phyloP scores from a whole-genome alignment of 257 asterid genomes.

The Coffea canephora region DNA sequence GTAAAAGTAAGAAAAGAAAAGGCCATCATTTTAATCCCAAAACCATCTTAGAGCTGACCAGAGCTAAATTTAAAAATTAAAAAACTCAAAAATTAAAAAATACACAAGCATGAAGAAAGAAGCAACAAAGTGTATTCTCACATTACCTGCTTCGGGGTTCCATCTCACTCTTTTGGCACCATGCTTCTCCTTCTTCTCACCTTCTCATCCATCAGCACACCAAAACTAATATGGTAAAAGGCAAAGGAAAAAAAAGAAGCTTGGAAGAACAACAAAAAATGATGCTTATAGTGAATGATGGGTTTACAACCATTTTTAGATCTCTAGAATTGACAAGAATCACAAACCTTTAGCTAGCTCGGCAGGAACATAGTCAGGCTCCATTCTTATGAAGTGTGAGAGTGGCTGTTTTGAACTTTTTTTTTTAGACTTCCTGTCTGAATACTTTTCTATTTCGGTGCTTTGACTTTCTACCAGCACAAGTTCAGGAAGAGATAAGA shows the following conservation, averaged over 20 bases:
- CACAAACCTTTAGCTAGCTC: slow-evolving; percentile 60
- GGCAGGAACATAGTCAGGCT: slow-evolving; percentile 52
- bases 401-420: slow-evolving; percentile 39
- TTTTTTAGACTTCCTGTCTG: slow-evolving; percentile 34
- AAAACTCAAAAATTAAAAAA: background rate
- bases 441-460: slow-evolving; percentile 55
- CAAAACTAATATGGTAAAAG: slow-evolving; percentile 7
- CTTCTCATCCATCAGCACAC: slow-evolving; percentile 28
- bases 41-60: background rate
- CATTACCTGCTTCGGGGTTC: slow-evolving; percentile 47
- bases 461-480: slow-evolving; percentile 38
- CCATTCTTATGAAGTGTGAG: slow-evolving; percentile 45
- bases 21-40: background rate
- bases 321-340: slow-evolving; percentile 6
- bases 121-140: background rate
- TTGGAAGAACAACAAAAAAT: too few relatives aligned
- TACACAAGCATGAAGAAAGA: slow-evolving; percentile 5
- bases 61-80: background rate
- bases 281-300: too few relatives aligned
- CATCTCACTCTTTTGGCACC: slow-evolving; percentile 47
- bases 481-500: slow-evolving; percentile 2
- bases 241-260: background rate
- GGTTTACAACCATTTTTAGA: background rate
- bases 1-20: background rate
- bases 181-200: slow-evolving; percentile 34